These are phyloP conservation scores for Cladosporium halotolerans DNA, from an alignment of 2,329 filamentous ascomycete species.

Conservation along the genomic window DNA sequence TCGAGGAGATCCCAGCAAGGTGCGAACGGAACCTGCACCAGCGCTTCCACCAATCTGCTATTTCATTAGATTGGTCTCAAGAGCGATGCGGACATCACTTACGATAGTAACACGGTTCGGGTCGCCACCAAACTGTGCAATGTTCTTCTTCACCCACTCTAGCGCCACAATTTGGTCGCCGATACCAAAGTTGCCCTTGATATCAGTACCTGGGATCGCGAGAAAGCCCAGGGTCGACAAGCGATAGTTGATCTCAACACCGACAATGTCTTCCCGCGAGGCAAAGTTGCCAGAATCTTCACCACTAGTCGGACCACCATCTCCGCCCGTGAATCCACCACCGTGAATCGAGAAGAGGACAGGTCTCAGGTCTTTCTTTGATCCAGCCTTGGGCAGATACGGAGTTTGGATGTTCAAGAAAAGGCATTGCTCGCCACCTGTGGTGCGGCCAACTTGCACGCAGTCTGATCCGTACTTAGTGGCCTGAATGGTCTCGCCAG, in stretches of 20 bases:
- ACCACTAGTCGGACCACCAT: constrained; percentile 29
- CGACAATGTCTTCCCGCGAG: constrained; percentile 53
- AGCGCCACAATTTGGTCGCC: constrained; percentile 47
- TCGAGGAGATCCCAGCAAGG: constrained; percentile 47
- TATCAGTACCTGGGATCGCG: constrained; percentile 49
- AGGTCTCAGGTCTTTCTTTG: constrained; percentile 35
- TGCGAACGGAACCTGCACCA: constrained; percentile 51
- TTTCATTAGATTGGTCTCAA: neutral
- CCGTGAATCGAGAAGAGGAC: constrained; percentile 51
- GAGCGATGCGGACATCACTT: neutral
- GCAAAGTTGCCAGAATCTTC: constrained; percentile 49
- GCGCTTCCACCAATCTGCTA: constrained; percentile 39
- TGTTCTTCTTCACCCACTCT: constrained; percentile 42
- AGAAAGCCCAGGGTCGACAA: constrained; percentile 54
- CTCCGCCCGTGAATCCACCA: constrained; percentile 50
- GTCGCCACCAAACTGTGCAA: constrained; percentile 44
- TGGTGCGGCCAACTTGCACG: constrained; percentile 28
- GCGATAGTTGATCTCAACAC: constrained; percentile 57
- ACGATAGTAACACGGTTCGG: constrained; percentile 39
- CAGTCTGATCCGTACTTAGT: constrained; percentile 43
- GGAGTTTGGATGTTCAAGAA: constrained; percentile 46
- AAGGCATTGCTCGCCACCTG: constrained; percentile 41
- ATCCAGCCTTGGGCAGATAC: constrained; percentile 36
- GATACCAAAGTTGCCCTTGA: constrained; percentile 51
- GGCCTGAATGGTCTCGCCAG: constrained; percentile 41